A percentile compares a stretch with the other conserved stretches of the same genome.
phyloP scores from a whole-genome alignment of 495 filamentous ascomycete genomes.

The Neurospora discreta region DNA sequence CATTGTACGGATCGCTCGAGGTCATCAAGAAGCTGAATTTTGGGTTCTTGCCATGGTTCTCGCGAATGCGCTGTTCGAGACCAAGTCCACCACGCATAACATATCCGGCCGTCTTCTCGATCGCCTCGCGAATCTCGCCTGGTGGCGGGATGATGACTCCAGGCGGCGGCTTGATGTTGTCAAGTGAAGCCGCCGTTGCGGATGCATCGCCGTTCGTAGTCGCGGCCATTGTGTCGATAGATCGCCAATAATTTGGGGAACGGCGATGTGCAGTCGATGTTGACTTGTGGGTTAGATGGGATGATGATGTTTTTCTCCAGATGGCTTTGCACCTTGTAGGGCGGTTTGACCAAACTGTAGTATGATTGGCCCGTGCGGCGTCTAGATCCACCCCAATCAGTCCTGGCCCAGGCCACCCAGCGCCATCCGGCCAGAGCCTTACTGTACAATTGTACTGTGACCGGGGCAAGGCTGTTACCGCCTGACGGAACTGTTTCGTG shows the following conservation, averaged over 20 bases:
- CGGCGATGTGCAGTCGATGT: not conserved
- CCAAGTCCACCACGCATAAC: slow-evolving; percentile 71
- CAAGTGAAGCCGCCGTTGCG: slow-evolving; percentile 31
- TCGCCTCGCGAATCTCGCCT: slow-evolving; percentile 56
- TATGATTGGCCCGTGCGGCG: not conserved
- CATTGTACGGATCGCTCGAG: slow-evolving; percentile 70
- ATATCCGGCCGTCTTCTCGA: slow-evolving; percentile 95
- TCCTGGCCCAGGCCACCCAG: not conserved
- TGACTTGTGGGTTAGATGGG: not conserved
- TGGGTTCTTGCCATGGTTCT: slow-evolving; percentile 74
- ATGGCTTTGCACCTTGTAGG: not conserved
- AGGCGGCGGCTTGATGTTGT: slow-evolving; percentile 59
- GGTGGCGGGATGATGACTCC: slow-evolving; percentile 77
- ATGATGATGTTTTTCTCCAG: not conserved
- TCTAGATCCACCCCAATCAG: not conserved
- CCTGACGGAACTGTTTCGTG: not conserved
- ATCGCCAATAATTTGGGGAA: not conserved
- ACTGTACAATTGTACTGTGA: not conserved
- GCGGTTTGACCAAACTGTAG: not conserved
- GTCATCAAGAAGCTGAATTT: slow-evolving; percentile 82
- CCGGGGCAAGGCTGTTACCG: not conserved
- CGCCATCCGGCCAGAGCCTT: not conserved
- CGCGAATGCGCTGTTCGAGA: slow-evolving; percentile 82
- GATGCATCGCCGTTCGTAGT: slow-evolving; percentile 47
- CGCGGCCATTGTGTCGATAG: slow-evolving; percentile 26